Percentiles rank a stretch among this genome's conserved stretches.
Evolutionary conservation across 225 moss, liverwort and hornwort genomes (phyloP).

Genomic region (Marchantia paleacea): DNA sequence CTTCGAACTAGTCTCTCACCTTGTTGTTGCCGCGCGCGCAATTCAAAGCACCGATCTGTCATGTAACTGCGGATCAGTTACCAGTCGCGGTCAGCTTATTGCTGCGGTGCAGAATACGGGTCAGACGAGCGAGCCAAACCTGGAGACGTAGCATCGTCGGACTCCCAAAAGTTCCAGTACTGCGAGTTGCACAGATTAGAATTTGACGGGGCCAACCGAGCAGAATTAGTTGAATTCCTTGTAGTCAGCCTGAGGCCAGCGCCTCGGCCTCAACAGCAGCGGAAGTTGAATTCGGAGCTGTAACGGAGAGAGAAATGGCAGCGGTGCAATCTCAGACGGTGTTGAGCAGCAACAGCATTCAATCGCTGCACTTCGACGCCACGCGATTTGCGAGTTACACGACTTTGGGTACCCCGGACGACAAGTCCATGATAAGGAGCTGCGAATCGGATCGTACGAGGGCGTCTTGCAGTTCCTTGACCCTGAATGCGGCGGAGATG

Average conservation of each 20-base stretch:
- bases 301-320: neutral
- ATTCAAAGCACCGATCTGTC: no score
- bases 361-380: slow-evolving; percentile 7
- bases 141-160: no score
- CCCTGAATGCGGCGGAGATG: slow-evolving; percentile 27
- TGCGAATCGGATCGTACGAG: neutral
- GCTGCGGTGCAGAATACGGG: neutral
- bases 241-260: neutral
- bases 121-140: no score
- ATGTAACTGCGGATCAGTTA: neutral
- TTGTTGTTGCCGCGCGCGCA: no score
- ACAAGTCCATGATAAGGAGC: neutral
- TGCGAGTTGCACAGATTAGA: no score
- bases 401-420: neutral
- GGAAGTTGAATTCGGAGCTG: neutral
- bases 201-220: neutral
- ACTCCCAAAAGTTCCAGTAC: no score
- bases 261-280: neutral
- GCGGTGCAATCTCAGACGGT: slow-evolving; percentile 4
- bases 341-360: neutral
- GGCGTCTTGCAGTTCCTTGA: neutral
- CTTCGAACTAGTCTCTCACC: no score
- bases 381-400: neutral
- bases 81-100: neutral
- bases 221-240: neutral